phyloP scores from a whole-genome alignment of 179 eudicot species.

The Beta corolliflora region DNA sequence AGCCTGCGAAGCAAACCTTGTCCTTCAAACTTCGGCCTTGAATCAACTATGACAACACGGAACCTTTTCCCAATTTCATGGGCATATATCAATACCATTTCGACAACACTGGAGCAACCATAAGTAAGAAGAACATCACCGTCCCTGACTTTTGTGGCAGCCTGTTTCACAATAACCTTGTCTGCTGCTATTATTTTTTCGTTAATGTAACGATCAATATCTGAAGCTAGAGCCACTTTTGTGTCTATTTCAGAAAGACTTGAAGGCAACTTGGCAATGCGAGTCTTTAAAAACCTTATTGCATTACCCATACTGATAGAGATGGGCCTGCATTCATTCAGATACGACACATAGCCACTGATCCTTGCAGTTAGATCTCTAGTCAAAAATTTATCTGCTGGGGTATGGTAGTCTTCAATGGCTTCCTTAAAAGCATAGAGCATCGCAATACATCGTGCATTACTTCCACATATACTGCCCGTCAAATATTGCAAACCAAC shows the following conservation, averaged over 20 bases:
- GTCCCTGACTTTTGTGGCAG: constrained; percentile 78
- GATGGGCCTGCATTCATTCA: constrained; percentile 90
- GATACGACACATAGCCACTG: constrained; percentile 73
- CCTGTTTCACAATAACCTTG: constrained; percentile 76
- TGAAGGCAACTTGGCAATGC: constrained; percentile 65
- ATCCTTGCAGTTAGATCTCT: constrained; percentile 84
- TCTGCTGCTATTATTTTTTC: constrained; percentile 85
- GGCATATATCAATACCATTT: constrained; percentile 73
- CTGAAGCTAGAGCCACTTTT: constrained; percentile 57
- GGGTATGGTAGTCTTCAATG: constrained; percentile 71
- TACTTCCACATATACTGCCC: constrained; percentile 71
- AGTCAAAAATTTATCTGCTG: constrained; percentile 64
- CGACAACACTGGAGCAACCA: constrained; percentile 84
- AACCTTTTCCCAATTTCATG: constrained; percentile 81
- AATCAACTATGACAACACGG: constrained; percentile 85
- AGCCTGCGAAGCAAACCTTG: constrained; percentile 73
- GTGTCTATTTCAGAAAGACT: constrained; percentile 79
- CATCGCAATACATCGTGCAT: constrained; percentile 94
- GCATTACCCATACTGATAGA: constrained; percentile 98
- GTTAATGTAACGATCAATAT: constrained; percentile 65
- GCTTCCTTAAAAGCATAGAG: constrained; percentile 87
- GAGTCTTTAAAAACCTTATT: constrained; percentile 66
- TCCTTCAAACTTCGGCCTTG: constrained; percentile 90
- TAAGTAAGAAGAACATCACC: constrained; percentile 91
- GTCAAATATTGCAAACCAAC: constrained; percentile 80